Base-by-base conservation (phyloP, 2,329 filamentous ascomycete genomes). In the Pestalotiopsis sp. region DNA sequence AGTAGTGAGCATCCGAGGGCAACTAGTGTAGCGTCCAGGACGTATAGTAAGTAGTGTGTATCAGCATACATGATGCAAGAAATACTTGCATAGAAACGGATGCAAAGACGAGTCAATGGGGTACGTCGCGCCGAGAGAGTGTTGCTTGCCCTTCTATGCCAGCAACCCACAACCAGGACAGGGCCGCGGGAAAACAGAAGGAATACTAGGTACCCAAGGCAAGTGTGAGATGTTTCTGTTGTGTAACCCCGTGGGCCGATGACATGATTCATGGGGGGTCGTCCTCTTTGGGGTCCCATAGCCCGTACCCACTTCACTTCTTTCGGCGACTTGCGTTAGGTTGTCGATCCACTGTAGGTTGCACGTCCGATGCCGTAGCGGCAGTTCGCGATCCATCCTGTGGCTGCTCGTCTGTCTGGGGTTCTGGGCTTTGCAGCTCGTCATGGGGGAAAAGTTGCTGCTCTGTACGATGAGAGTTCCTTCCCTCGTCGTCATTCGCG, bases 351-450 rank as follows among this genome's bases (percentile, higher is more conserved):
- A 62, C 27, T 39, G 31, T 62, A 52, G 59, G 59, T 36, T 17
- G 59, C 23, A 62, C 59, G 27, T 62, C 59, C 59, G 59, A 62
- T 62, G 59, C 59, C 59, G 59, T 62, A 20, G 59, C 59, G 59
- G 59, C 31, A 62, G 59, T 62, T 62, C 59, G 59, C 36, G 59
- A 39, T 39, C 31, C 31, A 62, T 36, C 38, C 14, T 62, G 59
- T 62, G 59, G 59, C 59, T 62, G 25, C n/a, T 62, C 59, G 36
- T 62, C 59, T 62, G 59, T 62, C 59, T 62, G 59, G 59, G 59
- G 59, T 38, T 62, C 27, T 62, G 59, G 59, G 59, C 59, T 62
- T 62, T n/a, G 59, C 31, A 36, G 27, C 57, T 59, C 27, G 57
- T 59, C 23, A 59, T 59, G 57, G 57, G 23, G 23, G 23, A 17